These are phyloP conservation scores for Sporothrix schenckii DNA, from an alignment of 2,329 filamentous ascomycete species.

Conservation along the genomic window DNA sequence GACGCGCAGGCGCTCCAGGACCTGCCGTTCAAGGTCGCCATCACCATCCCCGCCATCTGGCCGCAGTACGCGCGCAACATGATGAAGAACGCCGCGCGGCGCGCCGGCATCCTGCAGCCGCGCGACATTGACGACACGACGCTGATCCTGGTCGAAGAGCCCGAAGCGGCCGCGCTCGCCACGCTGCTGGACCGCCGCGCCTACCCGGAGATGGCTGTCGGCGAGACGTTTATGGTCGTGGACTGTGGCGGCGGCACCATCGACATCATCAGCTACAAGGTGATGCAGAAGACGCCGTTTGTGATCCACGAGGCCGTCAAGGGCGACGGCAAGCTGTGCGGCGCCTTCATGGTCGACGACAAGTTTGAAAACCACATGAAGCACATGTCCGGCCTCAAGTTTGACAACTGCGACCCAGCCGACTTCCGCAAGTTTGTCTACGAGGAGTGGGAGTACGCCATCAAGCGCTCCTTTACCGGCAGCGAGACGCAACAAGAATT, in stretches of 20 bases:
- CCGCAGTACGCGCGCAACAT: constrained; percentile 44
- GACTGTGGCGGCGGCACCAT: constrained; percentile 44
- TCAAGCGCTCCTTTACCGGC: constrained; percentile 44
- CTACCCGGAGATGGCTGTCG: constrained; percentile 32
- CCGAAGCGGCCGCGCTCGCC: constrained; percentile 51
- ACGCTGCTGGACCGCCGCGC: constrained; percentile 43
- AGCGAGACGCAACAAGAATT: constrained; percentile 33
- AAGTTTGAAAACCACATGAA: constrained; percentile 52
- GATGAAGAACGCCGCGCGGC: constrained; percentile 45
- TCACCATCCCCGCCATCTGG: constrained; percentile 54
- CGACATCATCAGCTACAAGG: constrained; percentile 58
- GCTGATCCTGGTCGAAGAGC: constrained; percentile 48
- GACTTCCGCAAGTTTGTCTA: constrained; percentile 51
- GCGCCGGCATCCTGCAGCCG: constrained; percentile 45
- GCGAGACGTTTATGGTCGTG: constrained; percentile 39
- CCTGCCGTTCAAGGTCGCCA: constrained; percentile 44
- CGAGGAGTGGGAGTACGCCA: constrained; percentile 46
- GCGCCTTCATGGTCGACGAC: constrained; percentile 54
- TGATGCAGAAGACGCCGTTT: constrained; percentile 41
- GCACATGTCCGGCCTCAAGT: constrained; percentile 49
- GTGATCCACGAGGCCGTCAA: constrained; percentile 54
- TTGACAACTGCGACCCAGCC: constrained; percentile 48
- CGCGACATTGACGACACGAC: constrained; percentile 40
- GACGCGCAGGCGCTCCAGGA: constrained; percentile 9
- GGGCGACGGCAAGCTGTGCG: constrained; percentile 55